A percentile compares a stretch with the other conserved stretches of the same genome.
Evolutionary conservation across 306 rosid genomes (phyloP).

Genomic region (Fragaria ananassa): DNA sequence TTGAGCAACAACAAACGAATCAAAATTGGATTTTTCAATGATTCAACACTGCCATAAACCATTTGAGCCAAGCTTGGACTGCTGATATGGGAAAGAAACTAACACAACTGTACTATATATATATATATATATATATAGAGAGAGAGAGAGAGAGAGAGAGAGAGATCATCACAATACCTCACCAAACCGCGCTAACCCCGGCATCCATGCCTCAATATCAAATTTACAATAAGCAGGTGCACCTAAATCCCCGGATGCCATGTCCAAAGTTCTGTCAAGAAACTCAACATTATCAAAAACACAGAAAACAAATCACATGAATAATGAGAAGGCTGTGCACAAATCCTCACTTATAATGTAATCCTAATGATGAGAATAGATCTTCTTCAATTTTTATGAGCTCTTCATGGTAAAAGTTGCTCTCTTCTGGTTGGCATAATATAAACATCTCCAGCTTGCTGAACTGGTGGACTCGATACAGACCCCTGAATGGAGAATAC

Average conservation of each 20-base stretch:
- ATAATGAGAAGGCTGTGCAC: constrained; percentile 14
- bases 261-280: constrained; percentile 78
- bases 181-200: constrained; percentile 87
- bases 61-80: background rate
- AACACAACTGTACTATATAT: too few relatives aligned
- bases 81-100: background rate
- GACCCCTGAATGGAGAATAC: constrained; percentile 64
- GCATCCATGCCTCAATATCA: constrained; percentile 98
- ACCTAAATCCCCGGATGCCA: constrained; percentile 92
- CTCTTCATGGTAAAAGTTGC: constrained; percentile 76
- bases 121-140: too few relatives aligned
- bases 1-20: too few relatives aligned
- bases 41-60: background rate
- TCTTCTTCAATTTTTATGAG: constrained; percentile 86
- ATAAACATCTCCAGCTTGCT: constrained; percentile 95
- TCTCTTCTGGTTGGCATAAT: constrained; percentile 80
- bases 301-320: constrained; percentile 6
- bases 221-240: constrained; percentile 93
- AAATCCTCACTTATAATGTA: constrained; percentile 71
- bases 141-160: too few relatives aligned
- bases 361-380: constrained; percentile 69
- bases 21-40: background rate
- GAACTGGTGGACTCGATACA: constrained; percentile 97
- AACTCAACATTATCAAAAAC: constrained; percentile 9
- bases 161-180: constrained; percentile 55